Conservation (phyloP, 306 rosid genomes). For the Castanea sativa region DNA sequence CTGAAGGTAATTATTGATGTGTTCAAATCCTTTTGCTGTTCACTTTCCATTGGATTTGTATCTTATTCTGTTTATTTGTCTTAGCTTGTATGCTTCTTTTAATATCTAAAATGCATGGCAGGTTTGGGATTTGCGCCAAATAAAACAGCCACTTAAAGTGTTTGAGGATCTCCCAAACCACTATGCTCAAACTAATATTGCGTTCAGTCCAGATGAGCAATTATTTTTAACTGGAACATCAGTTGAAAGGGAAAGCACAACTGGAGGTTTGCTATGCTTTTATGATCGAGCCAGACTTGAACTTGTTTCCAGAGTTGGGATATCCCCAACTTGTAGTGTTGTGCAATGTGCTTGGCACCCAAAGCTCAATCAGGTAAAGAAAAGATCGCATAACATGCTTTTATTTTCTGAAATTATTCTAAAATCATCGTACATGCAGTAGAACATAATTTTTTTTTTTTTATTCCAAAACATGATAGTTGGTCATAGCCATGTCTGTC, state of each 20-base stretch:
- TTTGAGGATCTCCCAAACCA: constrained; percentile 82
- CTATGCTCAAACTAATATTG: constrained; percentile 85
- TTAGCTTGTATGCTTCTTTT: constrained; percentile 18
- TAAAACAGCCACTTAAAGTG: constrained; percentile 65
- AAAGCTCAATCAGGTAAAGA: constrained; percentile 82
- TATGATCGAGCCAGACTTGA: constrained; percentile 73
- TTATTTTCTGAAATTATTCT: constrained; percentile 6
- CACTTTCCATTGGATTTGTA: constrained; percentile 8
- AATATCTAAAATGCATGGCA: constrained; percentile 27
- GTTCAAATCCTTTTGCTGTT: constrained; percentile 1
- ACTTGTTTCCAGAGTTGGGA: constrained; percentile 86
- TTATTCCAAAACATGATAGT: neutral
- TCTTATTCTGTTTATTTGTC: neutral
- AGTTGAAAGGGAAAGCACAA: constrained; percentile 72
- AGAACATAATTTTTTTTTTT: neutral
- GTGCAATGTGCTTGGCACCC: constrained; percentile 96
- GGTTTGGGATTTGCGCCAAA: constrained; percentile 97
- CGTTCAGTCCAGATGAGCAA: constrained; percentile 89
- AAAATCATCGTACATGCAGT: constrained; percentile 13
- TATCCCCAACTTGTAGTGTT: constrained; percentile 82
- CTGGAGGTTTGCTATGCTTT: constrained; percentile 86
- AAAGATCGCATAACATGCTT: constrained; percentile 13
- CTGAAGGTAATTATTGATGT: constrained; percentile 56
- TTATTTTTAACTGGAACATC: constrained; percentile 93
- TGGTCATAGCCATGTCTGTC: constrained; percentile 6